Conservation (phyloP, 2,329 filamentous ascomycete species). For the Fusarium metavorans region DNA sequence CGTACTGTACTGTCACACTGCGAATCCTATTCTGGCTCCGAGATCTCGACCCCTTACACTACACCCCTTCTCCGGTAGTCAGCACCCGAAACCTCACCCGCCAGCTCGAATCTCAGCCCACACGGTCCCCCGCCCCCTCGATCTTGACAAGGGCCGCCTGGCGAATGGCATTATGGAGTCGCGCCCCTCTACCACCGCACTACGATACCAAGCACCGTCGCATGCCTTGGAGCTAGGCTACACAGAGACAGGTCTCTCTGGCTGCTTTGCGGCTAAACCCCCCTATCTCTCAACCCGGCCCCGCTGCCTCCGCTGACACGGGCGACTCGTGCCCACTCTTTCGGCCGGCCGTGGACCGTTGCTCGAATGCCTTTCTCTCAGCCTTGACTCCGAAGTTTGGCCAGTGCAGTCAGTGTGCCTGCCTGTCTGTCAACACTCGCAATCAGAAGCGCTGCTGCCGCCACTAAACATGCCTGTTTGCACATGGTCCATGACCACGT, state of each 20-base stretch:
- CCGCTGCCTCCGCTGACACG: slow-evolving; percentile 37
- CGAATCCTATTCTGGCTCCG: slow-evolving; percentile 7
- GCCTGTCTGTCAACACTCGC: slow-evolving; percentile 14
- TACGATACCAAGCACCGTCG: slow-evolving; percentile 6
- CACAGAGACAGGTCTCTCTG: slow-evolving; percentile 4
- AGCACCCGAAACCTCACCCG: slow-evolving; percentile 38
- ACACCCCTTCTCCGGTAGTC: slow-evolving; percentile 37
- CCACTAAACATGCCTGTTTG: slow-evolving; percentile 23
- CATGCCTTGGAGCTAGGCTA: not conserved
- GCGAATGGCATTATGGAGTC: slow-evolving; percentile 26
- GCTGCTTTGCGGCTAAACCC: slow-evolving; percentile 2
- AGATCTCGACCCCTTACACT: slow-evolving; percentile 27
- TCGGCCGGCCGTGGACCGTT: slow-evolving; percentile 31
- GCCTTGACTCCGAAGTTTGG: not conserved
- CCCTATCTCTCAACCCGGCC: slow-evolving; percentile 29
- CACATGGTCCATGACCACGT: slow-evolving; percentile 10
- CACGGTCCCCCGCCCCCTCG: slow-evolving; percentile 36
- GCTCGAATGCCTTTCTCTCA: slow-evolving; percentile 1
- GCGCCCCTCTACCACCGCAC: slow-evolving; percentile 18
- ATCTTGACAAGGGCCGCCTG: slow-evolving; percentile 40
- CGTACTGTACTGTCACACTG: slow-evolving; percentile 16
- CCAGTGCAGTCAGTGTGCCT: not conserved
- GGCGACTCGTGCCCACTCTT: slow-evolving; percentile 37
- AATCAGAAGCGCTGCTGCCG: slow-evolving; percentile 41
- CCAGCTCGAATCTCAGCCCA: slow-evolving; percentile 47